These are phyloP conservation scores for Reticulascus tulasneorum DNA, from an alignment of 2,329 filamentous ascomycete species.

Conservation along the genomic window DNA sequence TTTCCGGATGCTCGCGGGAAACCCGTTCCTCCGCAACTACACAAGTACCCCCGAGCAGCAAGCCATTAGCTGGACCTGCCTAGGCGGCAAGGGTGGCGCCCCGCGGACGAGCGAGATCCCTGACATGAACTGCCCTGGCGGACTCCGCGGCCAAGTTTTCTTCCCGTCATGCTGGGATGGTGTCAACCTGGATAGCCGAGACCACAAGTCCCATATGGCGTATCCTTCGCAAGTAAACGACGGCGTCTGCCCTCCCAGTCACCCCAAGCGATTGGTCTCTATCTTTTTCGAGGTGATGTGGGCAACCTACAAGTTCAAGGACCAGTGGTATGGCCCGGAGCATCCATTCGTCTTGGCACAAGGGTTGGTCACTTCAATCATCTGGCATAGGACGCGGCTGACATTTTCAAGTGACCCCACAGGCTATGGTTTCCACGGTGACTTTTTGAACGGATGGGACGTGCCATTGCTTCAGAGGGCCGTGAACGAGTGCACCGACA, in stretches of 20 bases:
- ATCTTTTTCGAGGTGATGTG: slow-evolving; percentile 48
- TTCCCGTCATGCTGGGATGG: slow-evolving; percentile 59
- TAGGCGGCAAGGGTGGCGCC: slow-evolving; percentile 33
- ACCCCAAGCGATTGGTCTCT: not conserved
- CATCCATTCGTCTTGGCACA: not conserved
- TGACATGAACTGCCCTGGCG: slow-evolving; percentile 45
- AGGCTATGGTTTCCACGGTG: not conserved
- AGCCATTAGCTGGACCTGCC: slow-evolving; percentile 53
- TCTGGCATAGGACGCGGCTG: slow-evolving; percentile 20
- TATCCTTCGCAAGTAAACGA: slow-evolving; percentile 38
- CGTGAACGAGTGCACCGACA: not conserved
- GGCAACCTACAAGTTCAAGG: slow-evolving; percentile 39
- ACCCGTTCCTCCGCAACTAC: slow-evolving; percentile 28
- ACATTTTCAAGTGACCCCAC: slow-evolving; percentile 33
- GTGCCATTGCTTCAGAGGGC: not conserved
- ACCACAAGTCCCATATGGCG: slow-evolving; percentile 46
- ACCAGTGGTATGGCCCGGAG: slow-evolving; percentile 3
- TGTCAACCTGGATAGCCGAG: slow-evolving; percentile 40
- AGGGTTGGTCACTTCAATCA: not conserved
- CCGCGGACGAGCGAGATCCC: slow-evolving; percentile 49
- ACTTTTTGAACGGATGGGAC: not conserved
- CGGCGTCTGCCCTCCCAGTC: not conserved
- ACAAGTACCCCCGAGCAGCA: slow-evolving; percentile 32
- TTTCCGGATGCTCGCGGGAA: slow-evolving; percentile 63
- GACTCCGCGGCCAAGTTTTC: slow-evolving; percentile 48